Base-by-base conservation (phyloP, 1,284 basidiomycete species). In the Lignosus rhinocerotis region DNA sequence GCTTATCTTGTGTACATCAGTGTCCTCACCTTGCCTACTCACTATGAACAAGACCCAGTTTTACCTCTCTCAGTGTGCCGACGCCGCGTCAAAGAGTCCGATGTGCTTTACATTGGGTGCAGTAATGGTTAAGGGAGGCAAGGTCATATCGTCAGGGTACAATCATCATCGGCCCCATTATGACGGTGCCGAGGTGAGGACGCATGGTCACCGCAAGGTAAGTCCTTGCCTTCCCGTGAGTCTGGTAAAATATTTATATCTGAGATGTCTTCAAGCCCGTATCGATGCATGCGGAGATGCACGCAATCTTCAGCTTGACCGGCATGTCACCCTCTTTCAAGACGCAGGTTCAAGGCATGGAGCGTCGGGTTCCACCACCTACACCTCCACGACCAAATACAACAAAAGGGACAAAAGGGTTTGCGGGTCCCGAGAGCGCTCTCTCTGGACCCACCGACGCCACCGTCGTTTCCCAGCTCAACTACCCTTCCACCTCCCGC, bases 251-350 rank as follows among this genome's bases (percentile, higher is more conserved):
- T 34, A 6, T n/a, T 41, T 53, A 47, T 51, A 9, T n/a, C 38
- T 25, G 34, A 30, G 21, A 42, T 32, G 12, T 4, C n/a, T 1
- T 39, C 11, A 50, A 73, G 76, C 80, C 82, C 21, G 71, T 82
- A 19, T 83, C 80, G 3, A 84, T 85, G 81, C 82, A 86, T 63
- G 83, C 83, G 2, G 82, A 85, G 72, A 85, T 84, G 83, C 80
- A 84, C 62, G 79, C 78, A 14, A 85, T 83, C 62, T 82, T 78
- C 69, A 82, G 71, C 63, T 62, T 79, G 54, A 81, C 80, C 55
- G 80, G 81, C 74, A 76, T 76, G 77, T 77, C 78, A 51, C 81
- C 80, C 51, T 77, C 79, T 59, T 80, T 79, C 74, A 82, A 80
- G 77, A 78, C 73, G 73, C 81, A 82, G 72, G 74, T 80, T 79